Evolutionary conservation across 2,329 filamentous ascomycete species (phyloP).

Genomic region (Calcarisporium arbuscula): DNA sequence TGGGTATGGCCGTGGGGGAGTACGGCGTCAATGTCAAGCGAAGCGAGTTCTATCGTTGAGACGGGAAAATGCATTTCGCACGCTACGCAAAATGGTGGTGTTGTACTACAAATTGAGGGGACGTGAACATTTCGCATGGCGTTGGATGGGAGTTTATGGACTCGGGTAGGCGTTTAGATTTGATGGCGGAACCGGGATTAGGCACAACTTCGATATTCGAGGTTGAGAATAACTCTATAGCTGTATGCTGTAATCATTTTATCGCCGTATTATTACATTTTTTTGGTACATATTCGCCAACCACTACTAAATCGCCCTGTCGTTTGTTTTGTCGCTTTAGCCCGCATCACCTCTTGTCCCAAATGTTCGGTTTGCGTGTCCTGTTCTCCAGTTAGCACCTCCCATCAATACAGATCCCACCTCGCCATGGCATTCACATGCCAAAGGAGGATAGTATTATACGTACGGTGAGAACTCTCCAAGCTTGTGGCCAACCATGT

Average conservation of each 20-base stretch:
- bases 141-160: slow-evolving; percentile 10
- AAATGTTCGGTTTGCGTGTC: slow-evolving; percentile 54
- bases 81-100: too few species aligned
- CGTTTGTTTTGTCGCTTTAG: too few species aligned
- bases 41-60: slow-evolving; percentile 87
- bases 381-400: slow-evolving; percentile 24
- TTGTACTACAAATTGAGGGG: too few species aligned
- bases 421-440: neutral
- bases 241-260: too few species aligned
- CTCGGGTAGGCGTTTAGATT: too few species aligned
- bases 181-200: too few species aligned
- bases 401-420: neutral
- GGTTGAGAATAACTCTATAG: too few species aligned
- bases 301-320: too few species aligned
- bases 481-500: slow-evolving; percentile 94
- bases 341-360: slow-evolving; percentile 31
- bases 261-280: slow-evolving; percentile 22
- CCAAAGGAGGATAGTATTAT: neutral
- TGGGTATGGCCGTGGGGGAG: slow-evolving; percentile 96
- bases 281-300: too few species aligned
- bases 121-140: too few species aligned
- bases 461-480: slow-evolving; percentile 85
- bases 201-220: too few species aligned
- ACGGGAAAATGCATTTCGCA: too few species aligned
- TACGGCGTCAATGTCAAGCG: slow-evolving; percentile 97